Base-by-base conservation (phyloP, 1,139 yeast genomes). In the Suhomyces anneliseae region DNA sequence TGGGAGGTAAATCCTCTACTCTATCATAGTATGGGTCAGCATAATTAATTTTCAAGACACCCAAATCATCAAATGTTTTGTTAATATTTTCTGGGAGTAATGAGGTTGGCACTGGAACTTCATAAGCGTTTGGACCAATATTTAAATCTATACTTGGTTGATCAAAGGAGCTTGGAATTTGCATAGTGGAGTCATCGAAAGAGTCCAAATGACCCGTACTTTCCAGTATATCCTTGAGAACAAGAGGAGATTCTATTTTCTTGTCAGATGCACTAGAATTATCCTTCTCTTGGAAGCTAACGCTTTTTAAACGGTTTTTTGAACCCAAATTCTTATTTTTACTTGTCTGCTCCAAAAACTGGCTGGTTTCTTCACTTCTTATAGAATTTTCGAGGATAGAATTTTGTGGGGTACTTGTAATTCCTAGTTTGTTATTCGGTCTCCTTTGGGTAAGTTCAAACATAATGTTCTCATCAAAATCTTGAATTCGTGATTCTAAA, bases 11-110 rank as follows among this genome's bases (percentile, higher is more conserved):
- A 53, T 87, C 88, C 1, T 61, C 59, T 0, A 69, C 63, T 32
- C 74, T 69, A 26, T 83, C 77, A 56, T 81, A 90, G 54, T 68
- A 82, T 0, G 97, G 96, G 50, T 81, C 87, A 2, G 57, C 51
- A 58, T 86, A 85, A 19, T 82, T 75, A 9, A 81, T 66, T 51
- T 77, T 72, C 1, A 86, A 75, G 6, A 78, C 55, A 0, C 83
- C 84, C 33, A 62, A 56, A 0, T 63, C 57, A 29, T 76, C 79
- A 36, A 85, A 68, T 1, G 71, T 62, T 12, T 68, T 60, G 12
- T 65, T 44, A 1, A 79, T 65, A 8, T 56, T 51, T 6, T 50
- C 53, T 26, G 62, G 66, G 6, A 41, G 40, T 26, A 68, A 43
- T 7, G 44, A 51, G 3, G 50, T 50, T 1, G 70, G 70, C 1